Evolutionary conservation across 176 grass and related monocot genomes (phyloP).

Genomic region (Leersia perrieri): DNA sequence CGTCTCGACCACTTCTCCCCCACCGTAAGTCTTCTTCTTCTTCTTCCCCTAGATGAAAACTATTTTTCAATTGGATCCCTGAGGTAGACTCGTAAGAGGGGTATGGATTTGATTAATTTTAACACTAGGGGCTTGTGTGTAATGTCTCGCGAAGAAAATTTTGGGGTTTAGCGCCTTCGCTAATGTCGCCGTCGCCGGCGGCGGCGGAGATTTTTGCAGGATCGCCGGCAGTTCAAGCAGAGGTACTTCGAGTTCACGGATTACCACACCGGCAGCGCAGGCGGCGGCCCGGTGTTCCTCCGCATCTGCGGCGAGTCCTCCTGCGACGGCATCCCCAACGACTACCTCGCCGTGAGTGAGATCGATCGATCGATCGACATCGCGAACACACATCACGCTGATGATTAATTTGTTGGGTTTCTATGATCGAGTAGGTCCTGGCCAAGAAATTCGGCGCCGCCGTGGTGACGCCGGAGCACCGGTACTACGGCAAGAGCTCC

Average conservation of each 20-base stretch:
- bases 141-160: background rate
- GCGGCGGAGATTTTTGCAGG: slow-evolving; percentile 54
- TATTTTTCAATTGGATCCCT: background rate
- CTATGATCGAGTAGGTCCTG: slow-evolving; percentile 35
- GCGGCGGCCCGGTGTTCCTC: slow-evolving; percentile 71
- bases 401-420: background rate
- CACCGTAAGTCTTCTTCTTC: slow-evolving; percentile 37
- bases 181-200: background rate
- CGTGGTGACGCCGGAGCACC: slow-evolving; percentile 86
- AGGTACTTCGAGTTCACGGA: slow-evolving; percentile 86
- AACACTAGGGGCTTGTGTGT: background rate
- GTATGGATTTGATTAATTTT: background rate
- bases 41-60: background rate
- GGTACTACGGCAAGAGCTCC: slow-evolving; percentile 96
- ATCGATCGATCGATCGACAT: too few relatives aligned
- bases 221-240: slow-evolving; percentile 73
- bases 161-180: background rate
- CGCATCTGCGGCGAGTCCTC: slow-evolving; percentile 81
- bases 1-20: slow-evolving; percentile 97
- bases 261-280: slow-evolving; percentile 37
- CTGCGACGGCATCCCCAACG: slow-evolving; percentile 81
- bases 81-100: background rate
- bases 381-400: too few relatives aligned
- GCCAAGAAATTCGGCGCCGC: slow-evolving; percentile 93
- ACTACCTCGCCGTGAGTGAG: slow-evolving; percentile 81